A percentile compares a stretch with the other conserved stretches of the same genome.
These are phyloP conservation scores for Smallanthus sonchifolius DNA, from an alignment of 129 eudicot species.

Conservation along the genomic window DNA sequence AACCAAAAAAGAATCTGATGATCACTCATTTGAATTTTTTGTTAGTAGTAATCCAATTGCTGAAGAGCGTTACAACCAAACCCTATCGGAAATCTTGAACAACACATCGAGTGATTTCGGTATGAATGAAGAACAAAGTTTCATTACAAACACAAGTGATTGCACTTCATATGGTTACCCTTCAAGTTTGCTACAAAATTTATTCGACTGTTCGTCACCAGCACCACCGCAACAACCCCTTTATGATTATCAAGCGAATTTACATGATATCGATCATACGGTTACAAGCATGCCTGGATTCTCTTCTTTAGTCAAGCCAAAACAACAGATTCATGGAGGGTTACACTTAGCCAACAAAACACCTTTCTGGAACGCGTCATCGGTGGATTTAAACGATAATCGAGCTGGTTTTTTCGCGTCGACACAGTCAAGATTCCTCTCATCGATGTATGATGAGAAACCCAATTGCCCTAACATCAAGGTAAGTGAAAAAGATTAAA, in stretches of 20 bases:
- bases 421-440: conserved; percentile 32
- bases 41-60: conserved; percentile 14
- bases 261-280: conserved; percentile 31
- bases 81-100: conserved; percentile 38
- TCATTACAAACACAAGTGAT: conserved; percentile 27
- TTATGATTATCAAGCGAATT: conserved; percentile 25
- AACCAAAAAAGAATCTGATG: conserved; percentile 29
- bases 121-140: conserved; percentile 32
- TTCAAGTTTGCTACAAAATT: conserved; percentile 52
- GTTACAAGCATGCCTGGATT: conserved; percentile 34
- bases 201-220: conserved; percentile 34
- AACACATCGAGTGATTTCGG: conserved; percentile 10
- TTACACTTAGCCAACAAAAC: conserved; percentile 35
- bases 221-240: conserved; percentile 25
- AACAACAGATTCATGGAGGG: conserved; percentile 27
- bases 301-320: conserved; percentile 31
- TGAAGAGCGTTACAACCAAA: conserved; percentile 31
- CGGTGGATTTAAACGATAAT: conserved; percentile 28
- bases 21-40: conserved; percentile 9
- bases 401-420: conserved; percentile 31
- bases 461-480: conserved; percentile 26
- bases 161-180: conserved; percentile 45
- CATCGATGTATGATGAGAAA: conserved; percentile 41
- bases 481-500: conserved; percentile 22
- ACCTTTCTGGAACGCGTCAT: conserved; percentile 38